Evolutionary conservation across 805 yeast species (phyloP).

Genomic region (Nakazawaea molendinolei): DNA sequence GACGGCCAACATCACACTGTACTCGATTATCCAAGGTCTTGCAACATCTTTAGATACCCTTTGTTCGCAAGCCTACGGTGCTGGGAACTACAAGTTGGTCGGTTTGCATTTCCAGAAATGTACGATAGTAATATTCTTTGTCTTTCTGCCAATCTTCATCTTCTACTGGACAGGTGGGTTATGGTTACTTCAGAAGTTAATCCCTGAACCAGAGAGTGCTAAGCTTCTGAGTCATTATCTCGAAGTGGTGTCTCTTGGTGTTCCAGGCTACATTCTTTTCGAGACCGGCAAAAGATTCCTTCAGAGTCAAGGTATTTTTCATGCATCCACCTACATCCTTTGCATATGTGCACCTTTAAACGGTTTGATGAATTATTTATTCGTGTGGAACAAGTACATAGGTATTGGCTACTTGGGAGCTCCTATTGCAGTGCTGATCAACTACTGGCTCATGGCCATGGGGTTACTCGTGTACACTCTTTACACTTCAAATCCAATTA

Average conservation of each 20-base stretch:
- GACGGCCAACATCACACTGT: constrained; percentile 50
- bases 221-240: constrained; percentile 41
- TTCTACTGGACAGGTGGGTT: constrained; percentile 38
- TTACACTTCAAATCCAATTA: constrained; percentile 36
- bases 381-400: constrained; percentile 35
- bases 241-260: constrained; percentile 40
- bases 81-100: constrained; percentile 41
- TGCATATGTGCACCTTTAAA: constrained; percentile 49
- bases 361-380: constrained; percentile 36
- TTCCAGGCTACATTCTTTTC: constrained; percentile 49
- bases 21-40: constrained; percentile 50
- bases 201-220: constrained; percentile 43
- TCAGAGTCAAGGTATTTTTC: constrained; percentile 55
- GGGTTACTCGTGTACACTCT: constrained; percentile 34
- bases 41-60: constrained; percentile 52
- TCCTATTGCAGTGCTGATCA: constrained; percentile 51
- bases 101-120: constrained; percentile 47
- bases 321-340: constrained; percentile 47
- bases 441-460: constrained; percentile 50
- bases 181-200: constrained; percentile 32
- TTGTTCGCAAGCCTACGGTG: constrained; percentile 58
- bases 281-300: constrained; percentile 51
- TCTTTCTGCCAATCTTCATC: constrained; percentile 34
- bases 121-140: constrained; percentile 33
- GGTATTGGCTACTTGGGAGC: constrained; percentile 55